Evolutionary conservation across 2,329 filamentous ascomycete genomes (phyloP), one percentile per base, ranked within the genome.

Genomic region (Colletotrichum brevisporum): DNA sequence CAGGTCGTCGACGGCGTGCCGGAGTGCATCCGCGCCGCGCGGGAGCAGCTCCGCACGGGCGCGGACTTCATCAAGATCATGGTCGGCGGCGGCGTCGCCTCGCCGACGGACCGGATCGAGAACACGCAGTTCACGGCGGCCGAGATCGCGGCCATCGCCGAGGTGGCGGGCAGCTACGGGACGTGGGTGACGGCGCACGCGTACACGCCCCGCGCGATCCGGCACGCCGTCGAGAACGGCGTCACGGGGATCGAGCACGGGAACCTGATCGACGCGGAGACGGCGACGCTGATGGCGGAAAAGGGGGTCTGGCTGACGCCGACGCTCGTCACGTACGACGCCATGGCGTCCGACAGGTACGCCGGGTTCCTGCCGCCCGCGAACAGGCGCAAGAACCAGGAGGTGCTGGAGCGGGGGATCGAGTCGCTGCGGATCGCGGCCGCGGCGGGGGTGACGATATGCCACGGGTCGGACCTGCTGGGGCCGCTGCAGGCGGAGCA

Each of bases 11-110:
- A 90, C 73, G 86, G 88, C 1, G 86, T 88, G 1, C 80, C 86
- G 0, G 84, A 86, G 52, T 90, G 88, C 70, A 78, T 88, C 50
- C 81, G 82, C 21, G 83, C 79, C 8, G 82, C 84, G 0, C 81
- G 88, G 2, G 86, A 89, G 59, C 84, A 90, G 74, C 75, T 91
- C 0, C 80, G 88, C 3, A 80, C 78, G 9, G 88, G 88, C 2
- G 85, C 86, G 1, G 86, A 90, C 73, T 90, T 90, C 72, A 83
- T 91, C 76, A 90, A 90, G 76, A 87, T 91, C 70, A 90, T 90
- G 87, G 81, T 81, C 1, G 83, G 83, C 5, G 88, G 89, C 1
- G 88, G 89, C 9, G 87, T 90, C 1, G 82, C 85, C 0, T 86
- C 82, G 12, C 86, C 86, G 0, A 88, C 86, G 0, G 88, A 90